A percentile compares a stretch with the other conserved stretches of the same genome.
Conservation (phyloP, 345 rosid genomes). For the Eucalyptus albens region DNA sequence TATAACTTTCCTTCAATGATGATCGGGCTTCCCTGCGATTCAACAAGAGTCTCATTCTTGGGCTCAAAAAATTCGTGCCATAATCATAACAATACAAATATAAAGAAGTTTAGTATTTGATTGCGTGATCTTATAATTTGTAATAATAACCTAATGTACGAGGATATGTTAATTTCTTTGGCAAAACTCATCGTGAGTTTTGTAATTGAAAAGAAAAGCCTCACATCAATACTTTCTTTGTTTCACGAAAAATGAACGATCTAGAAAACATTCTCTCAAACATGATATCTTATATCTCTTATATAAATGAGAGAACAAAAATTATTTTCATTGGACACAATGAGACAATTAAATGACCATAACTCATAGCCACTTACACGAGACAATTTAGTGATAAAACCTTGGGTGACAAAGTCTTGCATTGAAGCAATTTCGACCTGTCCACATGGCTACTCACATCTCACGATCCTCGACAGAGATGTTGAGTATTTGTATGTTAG, state of each 20-base stretch:
- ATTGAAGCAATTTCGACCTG: neutral
- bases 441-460: neutral
- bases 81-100: no score
- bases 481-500: neutral
- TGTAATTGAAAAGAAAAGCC: no score
- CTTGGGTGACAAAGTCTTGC: neutral
- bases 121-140: rapidly evolving
- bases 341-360: no score
- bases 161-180: no score
- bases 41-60: no score
- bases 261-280: rapidly evolving
- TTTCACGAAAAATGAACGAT: rapidly evolving
- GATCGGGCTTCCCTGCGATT: no score
- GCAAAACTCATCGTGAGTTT: rapidly evolving
- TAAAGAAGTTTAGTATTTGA: no score
- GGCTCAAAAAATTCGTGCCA: no score
- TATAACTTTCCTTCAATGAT: no score
- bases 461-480: neutral
- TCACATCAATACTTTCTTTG: rapidly evolving
- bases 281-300: no score
- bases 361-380: neutral
- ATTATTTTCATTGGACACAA: rapidly evolving
- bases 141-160: no score
- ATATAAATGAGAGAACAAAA: no score
- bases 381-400: neutral